Base-by-base conservation (phyloP, 176 grass and related monocot genomes). In the Cenchrus fungigraminus region DNA sequence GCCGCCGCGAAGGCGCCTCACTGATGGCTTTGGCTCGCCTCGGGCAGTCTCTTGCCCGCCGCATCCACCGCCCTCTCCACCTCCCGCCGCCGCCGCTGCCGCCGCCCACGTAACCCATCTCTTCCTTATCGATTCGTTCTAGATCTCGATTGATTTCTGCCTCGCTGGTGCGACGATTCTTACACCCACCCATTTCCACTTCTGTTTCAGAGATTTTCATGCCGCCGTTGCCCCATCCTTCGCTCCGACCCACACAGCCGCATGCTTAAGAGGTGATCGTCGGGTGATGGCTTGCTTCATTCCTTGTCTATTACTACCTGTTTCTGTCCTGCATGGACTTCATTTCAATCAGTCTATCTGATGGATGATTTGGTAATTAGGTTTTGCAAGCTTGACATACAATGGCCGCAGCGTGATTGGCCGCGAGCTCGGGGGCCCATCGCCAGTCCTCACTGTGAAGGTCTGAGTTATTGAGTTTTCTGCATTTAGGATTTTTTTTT, bases 21-120 rank as follows among this genome's bases (percentile, higher is more conserved):
- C n/a, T 31, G 59, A 94, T 94, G 92, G 86, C 89, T 65, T 40
- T 91, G 32, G 68, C 79, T 52, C 86, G 86, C 25, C 34, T 82
- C 9, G 72, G 89, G 1, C 74, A 83, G n/a, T 73, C 58, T 47
- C 17, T 91, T 42, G 25, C 45, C 67, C 79, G 89, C 46, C 69
- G 79, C 69, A 74, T 84, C 40, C 89, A 86, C 65, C 45, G 44
- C 17, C 63, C 86, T 50, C 63, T 79, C 73, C 40, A 63, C 13
- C 60, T 80, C 0, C 63, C 28, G 3, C 50, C 73, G n/a, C 40
- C 47, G 1, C 67, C 11, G 14, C 57, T 12, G 6, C 67, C 34
- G 9, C 59, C 42, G n/a, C 71, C 20, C 69, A 72, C 70, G 86
- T 88, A 91, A 73, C 12, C 17, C 58, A 79, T 54, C 47, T 9